Conservation (phyloP, 2,329 filamentous ascomycete species). For the Zasmidium cellare region DNA sequence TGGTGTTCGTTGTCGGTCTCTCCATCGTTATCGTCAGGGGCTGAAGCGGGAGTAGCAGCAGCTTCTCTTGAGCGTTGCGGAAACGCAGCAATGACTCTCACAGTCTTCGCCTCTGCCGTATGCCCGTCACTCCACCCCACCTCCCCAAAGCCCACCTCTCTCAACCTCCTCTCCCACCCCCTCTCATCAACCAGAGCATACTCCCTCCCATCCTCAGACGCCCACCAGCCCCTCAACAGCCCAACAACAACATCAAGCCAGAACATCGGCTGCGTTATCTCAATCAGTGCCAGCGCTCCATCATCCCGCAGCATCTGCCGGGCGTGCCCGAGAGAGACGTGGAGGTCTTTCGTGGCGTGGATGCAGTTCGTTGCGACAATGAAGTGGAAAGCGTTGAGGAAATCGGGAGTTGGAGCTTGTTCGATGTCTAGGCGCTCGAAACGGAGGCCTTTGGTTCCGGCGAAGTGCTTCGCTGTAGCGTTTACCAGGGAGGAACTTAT, state of each 20-base stretch:
- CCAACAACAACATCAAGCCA: constrained; percentile 39
- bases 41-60: too few species aligned
- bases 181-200: constrained; percentile 29
- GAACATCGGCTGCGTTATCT: not conserved
- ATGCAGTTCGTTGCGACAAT: constrained; percentile 39
- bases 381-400: constrained; percentile 31
- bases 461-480: constrained; percentile 22
- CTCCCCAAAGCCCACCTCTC: constrained; percentile 33
- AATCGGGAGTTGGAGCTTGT: constrained; percentile 22
- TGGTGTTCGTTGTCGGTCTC: too few species aligned
- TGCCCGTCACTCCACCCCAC: constrained; percentile 40
- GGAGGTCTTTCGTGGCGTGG: constrained; percentile 33
- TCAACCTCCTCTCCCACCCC: constrained; percentile 26
- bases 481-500: constrained; percentile 36
- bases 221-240: constrained; percentile 41
- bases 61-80: too few species aligned
- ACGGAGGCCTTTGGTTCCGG: constrained; percentile 13
- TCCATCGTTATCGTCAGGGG: too few species aligned
- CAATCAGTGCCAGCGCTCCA: not conserved
- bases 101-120: too few species aligned
- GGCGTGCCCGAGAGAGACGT: not conserved
- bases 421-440: constrained; percentile 35
- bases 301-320: not conserved
- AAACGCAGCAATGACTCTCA: too few species aligned
- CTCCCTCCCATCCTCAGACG: constrained; percentile 38